Percentiles rank a stretch among this genome's conserved stretches.
Conservation (phyloP, 345 rosid genomes). For the Citrus sp. region DNA sequence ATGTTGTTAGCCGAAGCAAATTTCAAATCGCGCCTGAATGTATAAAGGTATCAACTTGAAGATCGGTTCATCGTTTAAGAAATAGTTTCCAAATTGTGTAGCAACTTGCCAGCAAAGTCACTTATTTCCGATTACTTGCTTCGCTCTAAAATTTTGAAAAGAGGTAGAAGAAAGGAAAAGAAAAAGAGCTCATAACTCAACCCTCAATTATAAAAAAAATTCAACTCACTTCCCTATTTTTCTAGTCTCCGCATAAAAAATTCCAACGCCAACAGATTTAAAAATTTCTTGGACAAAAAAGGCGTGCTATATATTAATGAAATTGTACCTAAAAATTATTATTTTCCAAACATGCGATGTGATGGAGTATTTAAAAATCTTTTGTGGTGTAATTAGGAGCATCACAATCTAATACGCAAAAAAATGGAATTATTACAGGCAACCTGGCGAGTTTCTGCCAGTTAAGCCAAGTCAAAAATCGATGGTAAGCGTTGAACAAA, state of each 20-base stretch:
- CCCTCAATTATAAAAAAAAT: too few relatives aligned
- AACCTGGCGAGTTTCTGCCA: neutral
- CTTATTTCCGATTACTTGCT: neutral
- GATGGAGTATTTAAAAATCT: neutral
- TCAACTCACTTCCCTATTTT: neutral
- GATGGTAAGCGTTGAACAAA: neutral
- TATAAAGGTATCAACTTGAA: neutral
- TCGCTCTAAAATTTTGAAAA: neutral
- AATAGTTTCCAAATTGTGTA: neutral
- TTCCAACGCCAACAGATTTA: neutral
- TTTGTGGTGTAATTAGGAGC: neutral
- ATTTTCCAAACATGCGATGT: neutral
- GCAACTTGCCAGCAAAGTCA: neutral
- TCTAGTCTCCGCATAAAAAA: neutral
- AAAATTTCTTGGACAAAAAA: neutral
- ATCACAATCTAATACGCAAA: neutral
- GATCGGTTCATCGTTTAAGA: neutral
- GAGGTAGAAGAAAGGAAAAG: neutral
- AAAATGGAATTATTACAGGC: neutral
- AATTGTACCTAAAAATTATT: neutral
- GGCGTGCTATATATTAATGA: neutral
- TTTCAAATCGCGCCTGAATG: neutral
- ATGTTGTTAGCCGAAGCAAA: neutral
- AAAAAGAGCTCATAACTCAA: neutral
- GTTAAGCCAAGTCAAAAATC: neutral